Base-by-base conservation (phyloP, 345 rosid species). In the Aegle marmelos region DNA sequence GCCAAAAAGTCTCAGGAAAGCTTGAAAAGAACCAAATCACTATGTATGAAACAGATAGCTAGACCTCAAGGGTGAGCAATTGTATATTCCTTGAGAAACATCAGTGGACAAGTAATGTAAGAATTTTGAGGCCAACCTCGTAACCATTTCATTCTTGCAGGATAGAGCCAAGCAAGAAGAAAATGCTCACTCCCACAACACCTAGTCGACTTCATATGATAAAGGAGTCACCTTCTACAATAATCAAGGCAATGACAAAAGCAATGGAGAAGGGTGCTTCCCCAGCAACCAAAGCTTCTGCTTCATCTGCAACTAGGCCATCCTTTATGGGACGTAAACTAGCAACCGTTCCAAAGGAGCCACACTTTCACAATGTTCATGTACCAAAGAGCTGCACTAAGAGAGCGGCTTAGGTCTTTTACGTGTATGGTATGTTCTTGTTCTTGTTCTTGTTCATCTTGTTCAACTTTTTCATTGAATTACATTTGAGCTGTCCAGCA, bases 371-470 rank as follows among this genome's bases (percentile, higher is more conserved):
- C 75, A 73, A 68, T 13, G 75, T 91, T 37, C 96, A 91, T 71
- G 54, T 71, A 19, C 97, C 98, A 4, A 94, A 88, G 86, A 90
- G 90, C 89, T 91, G 95, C 86, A 85, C 85, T 36, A 84, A 83
- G 75, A 87, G 84, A 85, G 62, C 69, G 65, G 79, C 83, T 66
- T 76, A 72, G 62, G 25, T 66, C 59, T 60, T 17, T n/a, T 30
- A 28, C 59, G 25, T 7, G 34, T 28, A 30, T 28, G n/a, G n/a
- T 24, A 17, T 70, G 48, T 74, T 59, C 11, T 56, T 76, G 50
- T 72, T 79, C 56, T 67, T 69, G 81, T 83, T 86, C 87, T n/a
- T n/a, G n/a, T n/a, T n/a, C n/a, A n/a, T 79, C 56, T 67, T 69
- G 81, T 83, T 86, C 87, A 88, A 78, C 79, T 68, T 69, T 75